phyloP scores from a whole-genome alignment of 768 basidiomycete species.

The Tricholoma hemisulphureum region DNA sequence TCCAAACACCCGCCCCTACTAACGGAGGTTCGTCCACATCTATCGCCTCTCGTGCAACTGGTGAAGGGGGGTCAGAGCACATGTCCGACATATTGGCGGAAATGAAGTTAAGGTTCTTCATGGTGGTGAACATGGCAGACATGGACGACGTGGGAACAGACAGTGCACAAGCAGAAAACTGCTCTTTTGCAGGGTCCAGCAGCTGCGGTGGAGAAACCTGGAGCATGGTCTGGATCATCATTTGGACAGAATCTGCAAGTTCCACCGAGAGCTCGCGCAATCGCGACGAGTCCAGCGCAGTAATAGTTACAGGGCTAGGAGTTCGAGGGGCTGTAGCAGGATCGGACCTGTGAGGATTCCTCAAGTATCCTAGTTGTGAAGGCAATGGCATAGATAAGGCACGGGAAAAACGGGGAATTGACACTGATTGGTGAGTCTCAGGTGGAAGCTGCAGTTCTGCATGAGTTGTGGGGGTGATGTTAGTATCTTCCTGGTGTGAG shows the following conservation, averaged over 20 bases:
- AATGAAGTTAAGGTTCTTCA: slow-evolving; percentile 93
- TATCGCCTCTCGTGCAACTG: neutral
- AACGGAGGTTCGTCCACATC: neutral
- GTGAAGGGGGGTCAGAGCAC: slow-evolving; percentile 26
- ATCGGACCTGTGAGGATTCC: slow-evolving; percentile 57
- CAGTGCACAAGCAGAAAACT: slow-evolving; percentile 85
- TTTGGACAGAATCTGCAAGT: slow-evolving; percentile 87
- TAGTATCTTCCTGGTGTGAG: slow-evolving; percentile 16
- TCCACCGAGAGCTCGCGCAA: slow-evolving; percentile 78
- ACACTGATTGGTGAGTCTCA: slow-evolving; percentile 19
- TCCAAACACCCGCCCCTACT: slow-evolving; percentile 21
- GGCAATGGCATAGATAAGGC: slow-evolving; percentile 81
- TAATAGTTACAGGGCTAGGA: slow-evolving; percentile 10
- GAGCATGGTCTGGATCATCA: slow-evolving; percentile 87
- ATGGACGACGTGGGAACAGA: slow-evolving; percentile 86
- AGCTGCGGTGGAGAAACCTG: slow-evolving; percentile 89
- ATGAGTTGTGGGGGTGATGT: slow-evolving; percentile 15
- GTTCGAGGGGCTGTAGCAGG: neutral
- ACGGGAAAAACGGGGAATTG: slow-evolving; percentile 61
- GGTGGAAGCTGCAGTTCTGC: slow-evolving; percentile 4
- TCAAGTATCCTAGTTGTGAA: slow-evolving; percentile 71
- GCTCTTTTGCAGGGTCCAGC: slow-evolving; percentile 90
- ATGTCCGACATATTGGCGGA: slow-evolving; percentile 77
- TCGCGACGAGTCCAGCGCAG: slow-evolving; percentile 31
- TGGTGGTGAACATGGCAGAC: slow-evolving; percentile 83